phyloP scores from a whole-genome alignment of 2,329 filamentous ascomycete genomes.

The Dactylella cylindrospora region DNA sequence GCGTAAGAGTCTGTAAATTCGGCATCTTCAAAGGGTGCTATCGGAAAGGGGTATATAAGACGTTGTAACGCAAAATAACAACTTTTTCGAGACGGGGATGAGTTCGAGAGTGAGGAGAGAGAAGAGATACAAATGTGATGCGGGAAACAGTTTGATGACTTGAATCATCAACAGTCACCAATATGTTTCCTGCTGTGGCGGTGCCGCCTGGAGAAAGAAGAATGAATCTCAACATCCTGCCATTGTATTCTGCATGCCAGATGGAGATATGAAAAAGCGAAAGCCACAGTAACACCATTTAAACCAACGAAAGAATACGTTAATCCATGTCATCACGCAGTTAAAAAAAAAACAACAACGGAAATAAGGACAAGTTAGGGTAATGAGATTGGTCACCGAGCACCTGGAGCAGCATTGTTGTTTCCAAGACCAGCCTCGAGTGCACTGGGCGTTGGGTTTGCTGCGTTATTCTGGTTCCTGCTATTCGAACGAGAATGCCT shows the following conservation, averaged over 20 bases:
- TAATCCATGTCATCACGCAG: conserved; percentile 31
- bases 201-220: background rate
- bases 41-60: background rate
- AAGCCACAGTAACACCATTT: conserved; percentile 41
- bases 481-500: conserved; percentile 31
- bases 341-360: conserved; percentile 38
- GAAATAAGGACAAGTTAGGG: conserved; percentile 4
- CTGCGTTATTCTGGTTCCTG: conserved; percentile 7
- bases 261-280: conserved; percentile 21
- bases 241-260: conserved; percentile 37
- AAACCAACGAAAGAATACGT: conserved; percentile 40
- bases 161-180: background rate
- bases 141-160: conserved; percentile 2
- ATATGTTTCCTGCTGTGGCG: background rate
- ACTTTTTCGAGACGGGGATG: background rate
- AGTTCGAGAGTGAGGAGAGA: background rate
- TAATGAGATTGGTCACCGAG: conserved; percentile 35
- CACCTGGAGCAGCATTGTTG: conserved; percentile 29
- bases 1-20: background rate
- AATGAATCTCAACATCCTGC: conserved; percentile 11
- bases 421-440: conserved; percentile 46
- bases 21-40: background rate
- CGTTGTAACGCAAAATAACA: background rate
- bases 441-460: conserved; percentile 42
- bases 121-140: background rate